Conservation (phyloP, 768 basidiomycete genomes). For the Thelephora aurantiotincta region DNA sequence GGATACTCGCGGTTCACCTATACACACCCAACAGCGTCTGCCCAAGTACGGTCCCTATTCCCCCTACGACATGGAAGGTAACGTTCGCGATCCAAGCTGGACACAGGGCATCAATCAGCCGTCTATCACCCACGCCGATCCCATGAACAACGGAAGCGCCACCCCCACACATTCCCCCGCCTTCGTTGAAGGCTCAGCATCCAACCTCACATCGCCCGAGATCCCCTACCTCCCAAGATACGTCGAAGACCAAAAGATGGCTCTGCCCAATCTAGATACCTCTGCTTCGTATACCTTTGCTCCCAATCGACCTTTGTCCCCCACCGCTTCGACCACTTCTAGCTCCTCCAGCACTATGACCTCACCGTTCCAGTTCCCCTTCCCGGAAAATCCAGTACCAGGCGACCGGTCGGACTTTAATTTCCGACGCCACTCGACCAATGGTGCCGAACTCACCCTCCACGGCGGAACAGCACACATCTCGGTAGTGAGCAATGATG, state of each 20-base stretch:
- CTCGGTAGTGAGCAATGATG: conserved; percentile 39
- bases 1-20: conserved; percentile 16
- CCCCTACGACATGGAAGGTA: conserved; percentile 22
- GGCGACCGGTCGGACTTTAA: conserved; percentile 53
- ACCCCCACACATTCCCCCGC: conserved; percentile 38
- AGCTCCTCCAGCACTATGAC: conserved; percentile 33
- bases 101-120: conserved; percentile 14
- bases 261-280: conserved; percentile 34
- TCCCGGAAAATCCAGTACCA: conserved; percentile 34
- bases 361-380: conserved; percentile 54
- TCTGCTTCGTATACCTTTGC: conserved; percentile 43
- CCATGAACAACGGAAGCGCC: conserved; percentile 24
- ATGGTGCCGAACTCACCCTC: conserved; percentile 48
- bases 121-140: conserved; percentile 27
- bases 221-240: conserved; percentile 32
- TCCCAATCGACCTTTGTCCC: conserved; percentile 60
- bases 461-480: conserved; percentile 67
- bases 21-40: conserved; percentile 24
- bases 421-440: conserved; percentile 44
- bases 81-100: conserved; percentile 15
- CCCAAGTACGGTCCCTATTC: conserved; percentile 40
- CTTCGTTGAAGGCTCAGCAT: conserved; percentile 36
- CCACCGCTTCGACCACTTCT: conserved; percentile 46
- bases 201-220: conserved; percentile 34
- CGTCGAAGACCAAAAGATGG: conserved; percentile 42